Base-by-base conservation (phyloP, 306 rosid species). In the Prinsepia uniflora region DNA sequence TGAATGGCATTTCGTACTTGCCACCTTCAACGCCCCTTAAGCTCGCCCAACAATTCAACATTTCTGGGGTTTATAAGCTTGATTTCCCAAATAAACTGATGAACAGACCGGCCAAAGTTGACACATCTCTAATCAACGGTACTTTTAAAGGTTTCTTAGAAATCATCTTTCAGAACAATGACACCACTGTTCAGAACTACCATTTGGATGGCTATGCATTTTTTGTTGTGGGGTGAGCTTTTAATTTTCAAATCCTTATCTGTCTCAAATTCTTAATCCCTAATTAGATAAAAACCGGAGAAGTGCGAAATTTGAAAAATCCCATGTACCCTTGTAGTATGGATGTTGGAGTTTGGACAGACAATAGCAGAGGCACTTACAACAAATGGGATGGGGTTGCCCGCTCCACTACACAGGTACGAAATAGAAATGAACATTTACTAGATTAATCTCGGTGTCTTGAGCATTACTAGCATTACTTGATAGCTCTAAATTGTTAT, bases 261-360 rank as follows among this genome's bases (percentile, higher is more conserved):
- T 4, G 17, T 62, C 70, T 22, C 45, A 40, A 49, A 57, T 56
- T 62, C 70, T 22, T 41, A 40, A 49, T 62, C 52, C 45, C 60
- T 63, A 8, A 15, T 46, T 71, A 20, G 39, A 45, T 1, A 30
- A 30, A 14, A 24, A 61, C 52, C 59, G 50, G 69, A 59, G 57
- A 81, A 48, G 74, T 53, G 13, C 48, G 52, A 59, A 41, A 20
- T 17, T 30, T 17, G 30, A 70, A 53, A 18, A n/a, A 24, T 81
- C 80, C 77, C 47, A 30, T 47, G 34, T 84, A 71, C 72, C 79
- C 39, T 45, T 86, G 90, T 65, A 91, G 96, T 73, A 88, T 91
- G 97, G 97, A 91, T 82, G 77, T 84, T 44, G 97, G 97, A 80
- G 80, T 85, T 30, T 91, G 97, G 97, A 83, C 92, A 54, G 96